These are phyloP conservation scores for Colletotrichum tropicicola DNA, from an alignment of 2,329 filamentous ascomycete species.

Conservation along the genomic window DNA sequence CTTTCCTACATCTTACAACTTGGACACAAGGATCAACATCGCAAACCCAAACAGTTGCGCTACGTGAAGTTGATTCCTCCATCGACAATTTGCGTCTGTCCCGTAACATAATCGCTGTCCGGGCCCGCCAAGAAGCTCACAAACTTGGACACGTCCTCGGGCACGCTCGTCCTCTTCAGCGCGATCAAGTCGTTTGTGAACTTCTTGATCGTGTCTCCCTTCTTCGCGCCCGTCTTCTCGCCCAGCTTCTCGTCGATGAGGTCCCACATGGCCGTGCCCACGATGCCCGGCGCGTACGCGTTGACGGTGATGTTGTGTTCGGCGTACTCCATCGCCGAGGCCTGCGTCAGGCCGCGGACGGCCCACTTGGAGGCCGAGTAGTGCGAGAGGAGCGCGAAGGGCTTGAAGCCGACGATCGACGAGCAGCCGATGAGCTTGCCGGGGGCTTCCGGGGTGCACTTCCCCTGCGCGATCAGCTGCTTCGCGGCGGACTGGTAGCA, in stretches of 20 bases:
- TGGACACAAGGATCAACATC: too few relatives aligned
- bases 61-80: conserved; percentile 49
- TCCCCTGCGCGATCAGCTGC: conserved; percentile 67
- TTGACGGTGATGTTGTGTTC: conserved; percentile 72
- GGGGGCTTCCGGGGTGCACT: conserved; percentile 48
- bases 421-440: conserved; percentile 53
- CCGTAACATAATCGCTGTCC: conserved; percentile 72
- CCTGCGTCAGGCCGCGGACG: conserved; percentile 72
- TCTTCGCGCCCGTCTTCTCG: conserved; percentile 55
- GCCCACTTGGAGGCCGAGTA: conserved; percentile 75
- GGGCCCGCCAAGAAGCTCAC: conserved; percentile 69
- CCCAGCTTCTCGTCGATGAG: conserved; percentile 66
- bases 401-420: conserved; percentile 66
- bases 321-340: conserved; percentile 69
- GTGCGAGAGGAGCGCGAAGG: conserved; percentile 67
- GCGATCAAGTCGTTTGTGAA: conserved; percentile 63
- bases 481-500: conserved; percentile 70
- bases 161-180: conserved; percentile 64
- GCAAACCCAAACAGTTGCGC: too few relatives aligned
- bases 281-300: conserved; percentile 73
- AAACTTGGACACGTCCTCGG: conserved; percentile 69
- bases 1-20: too few relatives aligned
- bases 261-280: conserved; percentile 75
- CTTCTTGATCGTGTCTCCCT: conserved; percentile 58
- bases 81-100: conserved; percentile 71